A percentile compares a stretch with the other conserved stretches of the same genome.
Conservation (phyloP, 352 stramenopile species). For the Phytopythium litorale region DNA sequence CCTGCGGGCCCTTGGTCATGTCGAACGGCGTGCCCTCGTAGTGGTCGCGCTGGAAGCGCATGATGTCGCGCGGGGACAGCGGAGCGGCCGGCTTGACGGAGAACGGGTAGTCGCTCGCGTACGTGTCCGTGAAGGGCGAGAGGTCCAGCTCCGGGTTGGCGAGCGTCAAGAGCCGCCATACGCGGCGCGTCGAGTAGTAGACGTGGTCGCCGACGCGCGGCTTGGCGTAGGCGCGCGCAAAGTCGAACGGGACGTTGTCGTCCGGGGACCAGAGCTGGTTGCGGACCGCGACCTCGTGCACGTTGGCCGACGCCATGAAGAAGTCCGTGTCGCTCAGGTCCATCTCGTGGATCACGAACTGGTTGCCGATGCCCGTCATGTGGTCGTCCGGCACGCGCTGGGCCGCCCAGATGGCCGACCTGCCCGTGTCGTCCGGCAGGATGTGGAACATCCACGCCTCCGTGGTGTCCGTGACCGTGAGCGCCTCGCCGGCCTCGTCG, state of each 20-base stretch:
- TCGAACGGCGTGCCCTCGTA: slow-evolving; percentile 93
- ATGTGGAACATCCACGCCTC: slow-evolving; percentile 97
- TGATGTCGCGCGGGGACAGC: slow-evolving; percentile 83
- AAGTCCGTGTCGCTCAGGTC: slow-evolving; percentile 65
- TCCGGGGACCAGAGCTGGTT: slow-evolving; percentile 74
- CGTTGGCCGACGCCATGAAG: slow-evolving; percentile 89
- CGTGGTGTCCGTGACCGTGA: slow-evolving; percentile 88
- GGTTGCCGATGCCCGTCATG: slow-evolving; percentile 87
- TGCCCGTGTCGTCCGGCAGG: slow-evolving; percentile 90
- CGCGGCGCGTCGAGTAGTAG: slow-evolving; percentile 86
- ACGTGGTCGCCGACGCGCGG: slow-evolving; percentile 50
- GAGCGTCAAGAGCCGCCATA: slow-evolving; percentile 89
- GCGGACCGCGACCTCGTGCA: slow-evolving; percentile 85
- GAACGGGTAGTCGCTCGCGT: slow-evolving; percentile 85
- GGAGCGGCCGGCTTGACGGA: slow-evolving; percentile 51
- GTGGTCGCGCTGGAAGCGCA: slow-evolving; percentile 90
- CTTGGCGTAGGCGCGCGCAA: slow-evolving; percentile 81
- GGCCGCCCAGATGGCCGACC: slow-evolving; percentile 91
- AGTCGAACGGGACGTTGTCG: slow-evolving; percentile 76
- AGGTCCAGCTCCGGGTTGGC: slow-evolving; percentile 67
- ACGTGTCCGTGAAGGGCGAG: slow-evolving; percentile 68
- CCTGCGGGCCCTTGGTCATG: slow-evolving; percentile 71
- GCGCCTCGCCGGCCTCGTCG: slow-evolving; percentile 84
- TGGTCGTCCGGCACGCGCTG: slow-evolving; percentile 89
- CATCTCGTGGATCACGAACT: slow-evolving; percentile 93